These are phyloP conservation scores for Agrocybe pediades DNA, from an alignment of 768 basidiomycete genomes.

Conservation along the genomic window DNA sequence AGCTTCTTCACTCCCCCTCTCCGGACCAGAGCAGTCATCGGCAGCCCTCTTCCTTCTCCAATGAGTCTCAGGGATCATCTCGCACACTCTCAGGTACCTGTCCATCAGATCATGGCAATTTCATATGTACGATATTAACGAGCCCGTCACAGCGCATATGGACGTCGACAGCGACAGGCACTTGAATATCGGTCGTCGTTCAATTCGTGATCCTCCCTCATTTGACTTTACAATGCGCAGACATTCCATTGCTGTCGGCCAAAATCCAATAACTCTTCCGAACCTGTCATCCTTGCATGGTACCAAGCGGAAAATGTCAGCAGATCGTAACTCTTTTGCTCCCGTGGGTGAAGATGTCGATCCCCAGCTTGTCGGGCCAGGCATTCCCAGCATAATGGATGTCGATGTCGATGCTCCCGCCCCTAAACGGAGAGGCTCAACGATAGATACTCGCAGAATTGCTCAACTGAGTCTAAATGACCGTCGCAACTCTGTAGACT, in stretches of 20 bases:
- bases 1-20: constrained; percentile 61
- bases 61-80: constrained; percentile 28
- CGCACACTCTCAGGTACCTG: constrained; percentile 30
- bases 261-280: constrained; percentile 43
- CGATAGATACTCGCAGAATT: constrained; percentile 76
- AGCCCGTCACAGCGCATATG: constrained; percentile 30
- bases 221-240: constrained; percentile 74
- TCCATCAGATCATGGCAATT: constrained; percentile 14
- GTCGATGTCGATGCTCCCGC: constrained; percentile 66
- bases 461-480: constrained; percentile 77
- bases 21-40: constrained; percentile 39
- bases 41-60: constrained; percentile 24
- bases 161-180: constrained; percentile 38
- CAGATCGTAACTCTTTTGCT: constrained; percentile 56
- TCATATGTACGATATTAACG: constrained; percentile 17
- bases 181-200: constrained; percentile 27
- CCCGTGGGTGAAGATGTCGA: constrained; percentile 65
- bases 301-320: constrained; percentile 83
- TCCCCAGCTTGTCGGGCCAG: constrained; percentile 67
- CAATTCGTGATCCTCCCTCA: constrained; percentile 44
- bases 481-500: constrained; percentile 76
- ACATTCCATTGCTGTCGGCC: constrained; percentile 69
- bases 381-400: constrained; percentile 60
- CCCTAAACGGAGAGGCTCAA: constrained; percentile 82
- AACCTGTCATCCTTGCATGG: constrained; percentile 50